phyloP scores from a whole-genome alignment of 441 rosid genomes.

The Omphalea diandra region DNA sequence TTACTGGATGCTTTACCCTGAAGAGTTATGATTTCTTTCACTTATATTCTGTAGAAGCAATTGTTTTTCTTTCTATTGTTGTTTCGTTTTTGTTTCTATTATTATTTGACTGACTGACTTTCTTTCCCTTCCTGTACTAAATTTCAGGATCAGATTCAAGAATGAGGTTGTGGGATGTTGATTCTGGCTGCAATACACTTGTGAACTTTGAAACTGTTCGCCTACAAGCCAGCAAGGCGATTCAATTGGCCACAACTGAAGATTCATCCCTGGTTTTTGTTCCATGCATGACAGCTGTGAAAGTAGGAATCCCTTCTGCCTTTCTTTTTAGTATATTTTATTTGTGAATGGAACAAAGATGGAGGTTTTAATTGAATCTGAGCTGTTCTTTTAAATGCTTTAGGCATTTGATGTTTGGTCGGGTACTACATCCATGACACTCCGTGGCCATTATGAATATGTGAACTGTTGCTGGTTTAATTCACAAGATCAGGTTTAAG shows the following conservation, averaged over 20 bases:
- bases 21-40: neutral
- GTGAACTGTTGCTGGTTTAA: constrained; percentile 82
- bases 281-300: constrained; percentile 81
- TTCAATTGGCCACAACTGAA: constrained; percentile 62
- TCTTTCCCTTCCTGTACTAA: constrained; percentile 11
- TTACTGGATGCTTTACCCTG: neutral
- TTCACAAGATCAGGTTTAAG: constrained; percentile 73
- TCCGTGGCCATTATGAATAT: constrained; percentile 75
- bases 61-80: neutral
- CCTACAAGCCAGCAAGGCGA: constrained; percentile 67
- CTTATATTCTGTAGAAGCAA: neutral
- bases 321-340: constrained; percentile 9
- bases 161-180: constrained; percentile 85
- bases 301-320: constrained; percentile 39
- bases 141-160: constrained; percentile 89
- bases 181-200: constrained; percentile 90
- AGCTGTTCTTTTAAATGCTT: constrained; percentile 21
- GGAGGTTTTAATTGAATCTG: neutral
- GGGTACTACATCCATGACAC: constrained; percentile 51
- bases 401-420: constrained; percentile 89
- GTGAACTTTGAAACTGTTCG: constrained; percentile 86
- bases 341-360: neutral
- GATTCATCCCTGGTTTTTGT: constrained; percentile 75
- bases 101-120: neutral
- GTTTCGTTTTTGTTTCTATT: neutral